phyloP scores from a whole-genome alignment of 768 basidiomycete genomes.

The Fibroporia radiculosa region DNA sequence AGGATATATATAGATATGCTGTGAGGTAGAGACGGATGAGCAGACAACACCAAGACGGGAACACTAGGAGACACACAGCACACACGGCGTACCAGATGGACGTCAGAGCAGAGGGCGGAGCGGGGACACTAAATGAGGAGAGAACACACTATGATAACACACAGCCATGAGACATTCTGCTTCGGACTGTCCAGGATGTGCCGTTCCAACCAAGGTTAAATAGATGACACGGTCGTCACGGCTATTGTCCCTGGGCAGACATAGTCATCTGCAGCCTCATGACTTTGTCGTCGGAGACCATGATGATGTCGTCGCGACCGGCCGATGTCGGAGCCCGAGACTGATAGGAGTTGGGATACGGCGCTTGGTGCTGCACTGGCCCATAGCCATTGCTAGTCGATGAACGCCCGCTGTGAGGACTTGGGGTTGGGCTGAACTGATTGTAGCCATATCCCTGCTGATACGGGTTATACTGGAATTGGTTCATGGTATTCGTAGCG shows the following conservation, averaged over 20 bases:
- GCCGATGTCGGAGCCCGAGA: slow-evolving; percentile 32
- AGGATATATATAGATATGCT: slow-evolving; percentile 28
- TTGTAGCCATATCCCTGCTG: slow-evolving; percentile 23
- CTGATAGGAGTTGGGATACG: slow-evolving; percentile 38
- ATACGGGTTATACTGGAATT: slow-evolving; percentile 30
- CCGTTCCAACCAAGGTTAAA: too few species aligned
- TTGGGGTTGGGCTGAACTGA: slow-evolving; percentile 24
- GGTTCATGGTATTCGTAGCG: slow-evolving; percentile 50
- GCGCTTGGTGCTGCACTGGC: slow-evolving; percentile 15
- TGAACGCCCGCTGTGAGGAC: slow-evolving; percentile 19
- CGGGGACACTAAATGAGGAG: slow-evolving; percentile 3
- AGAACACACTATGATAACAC: slow-evolving; percentile 9
- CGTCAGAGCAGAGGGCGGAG: background rate
- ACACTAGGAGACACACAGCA: slow-evolving; percentile 24
- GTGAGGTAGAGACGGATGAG: slow-evolving; percentile 12
- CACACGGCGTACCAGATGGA: slow-evolving; percentile 36
- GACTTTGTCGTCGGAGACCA: slow-evolving; percentile 86
- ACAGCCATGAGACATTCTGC: too few species aligned
- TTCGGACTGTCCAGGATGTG: too few species aligned
- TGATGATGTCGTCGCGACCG: slow-evolving; percentile 77
- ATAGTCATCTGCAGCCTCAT: slow-evolving; percentile 53
- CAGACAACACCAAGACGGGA: slow-evolving; percentile 13
- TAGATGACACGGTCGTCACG: background rate
- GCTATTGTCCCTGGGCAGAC: slow-evolving; percentile 10
- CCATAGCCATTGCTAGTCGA: slow-evolving; percentile 16